Evolutionary conservation across 805 yeast species (phyloP).

Genomic region (Teunomyces pallodes): DNA sequence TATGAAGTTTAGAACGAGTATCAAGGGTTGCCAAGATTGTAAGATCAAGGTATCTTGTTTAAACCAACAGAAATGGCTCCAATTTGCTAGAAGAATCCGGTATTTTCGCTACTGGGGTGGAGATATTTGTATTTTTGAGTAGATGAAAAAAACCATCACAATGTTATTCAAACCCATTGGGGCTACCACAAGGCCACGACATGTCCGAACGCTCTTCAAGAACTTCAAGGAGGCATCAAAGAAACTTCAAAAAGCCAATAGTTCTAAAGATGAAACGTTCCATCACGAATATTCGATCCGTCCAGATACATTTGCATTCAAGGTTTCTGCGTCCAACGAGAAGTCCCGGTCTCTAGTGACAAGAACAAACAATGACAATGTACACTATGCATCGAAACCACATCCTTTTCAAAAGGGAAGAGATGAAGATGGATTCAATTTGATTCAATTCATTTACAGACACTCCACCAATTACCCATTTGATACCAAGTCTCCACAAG

Average conservation of each 20-base stretch:
- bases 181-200: not conserved
- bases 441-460: slow-evolving; percentile 34
- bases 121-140: not conserved
- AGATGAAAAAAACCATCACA: not conserved
- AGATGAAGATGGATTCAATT: slow-evolving; percentile 19
- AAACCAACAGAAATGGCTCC: too few relatives aligned
- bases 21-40: not conserved
- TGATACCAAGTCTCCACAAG: slow-evolving; percentile 35
- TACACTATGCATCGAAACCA: slow-evolving; percentile 2
- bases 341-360: slow-evolving; percentile 12
- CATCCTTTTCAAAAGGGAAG: slow-evolving; percentile 26
- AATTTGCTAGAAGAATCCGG: too few relatives aligned
- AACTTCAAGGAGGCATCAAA: slow-evolving; percentile 15
- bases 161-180: slow-evolving; percentile 1
- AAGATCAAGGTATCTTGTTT: too few relatives aligned
- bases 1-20: not conserved
- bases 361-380: not conserved
- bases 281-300: slow-evolving; percentile 45
- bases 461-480: slow-evolving; percentile 44
- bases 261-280: slow-evolving; percentile 13
- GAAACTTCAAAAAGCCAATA: slow-evolving; percentile 13
- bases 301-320: slow-evolving; percentile 46
- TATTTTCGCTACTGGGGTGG: too few relatives aligned
- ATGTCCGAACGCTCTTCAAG: slow-evolving; percentile 18
- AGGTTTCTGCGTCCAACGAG: slow-evolving; percentile 27